A percentile compares a stretch with the other conserved stretches of the same genome.
phyloP scores from a whole-genome alignment of 352 stramenopile genomes.

The Phytopythium kandeliae region DNA sequence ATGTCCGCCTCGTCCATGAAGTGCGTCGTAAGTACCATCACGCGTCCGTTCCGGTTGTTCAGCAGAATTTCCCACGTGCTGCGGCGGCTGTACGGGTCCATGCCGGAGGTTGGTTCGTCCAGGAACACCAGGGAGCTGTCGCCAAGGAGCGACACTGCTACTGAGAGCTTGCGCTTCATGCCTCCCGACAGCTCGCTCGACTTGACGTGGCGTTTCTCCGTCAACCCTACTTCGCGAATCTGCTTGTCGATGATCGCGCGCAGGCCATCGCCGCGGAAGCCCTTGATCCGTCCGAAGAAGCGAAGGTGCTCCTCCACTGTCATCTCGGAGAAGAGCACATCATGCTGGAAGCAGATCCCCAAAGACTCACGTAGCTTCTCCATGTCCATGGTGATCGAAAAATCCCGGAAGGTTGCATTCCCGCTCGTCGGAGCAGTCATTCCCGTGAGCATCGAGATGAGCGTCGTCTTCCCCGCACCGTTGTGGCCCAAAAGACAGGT shows the following conservation, averaged over 20 bases:
- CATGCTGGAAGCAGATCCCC: conserved; percentile 78
- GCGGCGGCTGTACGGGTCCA: conserved; percentile 94
- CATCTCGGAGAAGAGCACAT: conserved; percentile 74
- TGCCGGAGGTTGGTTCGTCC: conserved; percentile 91
- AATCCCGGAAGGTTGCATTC: conserved; percentile 60
- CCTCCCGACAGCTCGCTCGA: conserved; percentile 73
- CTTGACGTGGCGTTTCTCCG: conserved; percentile 47
- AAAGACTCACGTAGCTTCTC: conserved; percentile 60
- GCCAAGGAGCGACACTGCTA: conserved; percentile 87
- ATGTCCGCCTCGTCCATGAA: conserved; percentile 93
- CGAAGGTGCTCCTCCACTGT: conserved; percentile 71
- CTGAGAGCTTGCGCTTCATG: conserved; percentile 90
- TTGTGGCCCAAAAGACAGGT: conserved; percentile 92
- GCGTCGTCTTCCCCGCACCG: conserved; percentile 87
- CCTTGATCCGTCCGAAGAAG: conserved; percentile 68
- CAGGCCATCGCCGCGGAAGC: conserved; percentile 6
- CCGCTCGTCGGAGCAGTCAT: conserved; percentile 54
- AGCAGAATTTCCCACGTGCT: conserved; percentile 89
- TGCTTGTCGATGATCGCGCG: conserved; percentile 8
- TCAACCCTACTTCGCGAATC: conserved; percentile 60
- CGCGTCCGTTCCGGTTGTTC: conserved; percentile 44
- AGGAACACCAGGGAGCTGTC: conserved; percentile 82
- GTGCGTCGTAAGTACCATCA: conserved; percentile 91
- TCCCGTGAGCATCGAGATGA: conserved; percentile 90
- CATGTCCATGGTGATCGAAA: conserved; percentile 76